phyloP scores from a whole-genome alignment of 2,329 filamentous ascomycete genomes.

The Leptodontidium sp. region DNA sequence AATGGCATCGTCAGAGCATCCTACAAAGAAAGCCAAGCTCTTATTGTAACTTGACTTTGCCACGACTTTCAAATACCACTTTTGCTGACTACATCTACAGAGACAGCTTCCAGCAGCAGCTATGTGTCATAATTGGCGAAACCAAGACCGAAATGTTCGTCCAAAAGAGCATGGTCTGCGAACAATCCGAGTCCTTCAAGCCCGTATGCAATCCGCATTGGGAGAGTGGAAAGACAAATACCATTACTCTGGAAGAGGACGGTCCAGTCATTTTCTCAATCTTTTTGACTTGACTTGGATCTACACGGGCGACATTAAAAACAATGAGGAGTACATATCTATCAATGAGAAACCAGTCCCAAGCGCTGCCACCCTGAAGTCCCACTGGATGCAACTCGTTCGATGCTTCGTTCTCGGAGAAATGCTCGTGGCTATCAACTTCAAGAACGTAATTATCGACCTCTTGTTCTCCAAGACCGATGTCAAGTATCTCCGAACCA shows the following conservation, averaged over 20 bases:
- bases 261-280: neutral
- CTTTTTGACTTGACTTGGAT: neutral
- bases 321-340: neutral
- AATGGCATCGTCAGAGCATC: neutral
- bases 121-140: neutral
- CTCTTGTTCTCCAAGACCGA: neutral
- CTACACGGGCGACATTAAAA: neutral
- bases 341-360: neutral
- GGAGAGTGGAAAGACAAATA: neutral
- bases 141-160: neutral
- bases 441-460: neutral
- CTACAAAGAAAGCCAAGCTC: neutral
- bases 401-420: neutral
- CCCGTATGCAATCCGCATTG: neutral
- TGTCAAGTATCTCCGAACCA: no score
- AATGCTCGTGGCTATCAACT: neutral
- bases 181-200: neutral
- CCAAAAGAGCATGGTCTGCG: neutral
- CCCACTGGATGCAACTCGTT: slow-evolving; percentile 1
- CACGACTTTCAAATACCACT: neutral
- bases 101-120: neutral
- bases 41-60: neutral
- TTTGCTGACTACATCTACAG: neutral
- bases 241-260: neutral
- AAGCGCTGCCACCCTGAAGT: neutral